Evolutionary conservation across 495 filamentous ascomycete species (phyloP).

Genomic region (Hypoxylon fuscum): DNA sequence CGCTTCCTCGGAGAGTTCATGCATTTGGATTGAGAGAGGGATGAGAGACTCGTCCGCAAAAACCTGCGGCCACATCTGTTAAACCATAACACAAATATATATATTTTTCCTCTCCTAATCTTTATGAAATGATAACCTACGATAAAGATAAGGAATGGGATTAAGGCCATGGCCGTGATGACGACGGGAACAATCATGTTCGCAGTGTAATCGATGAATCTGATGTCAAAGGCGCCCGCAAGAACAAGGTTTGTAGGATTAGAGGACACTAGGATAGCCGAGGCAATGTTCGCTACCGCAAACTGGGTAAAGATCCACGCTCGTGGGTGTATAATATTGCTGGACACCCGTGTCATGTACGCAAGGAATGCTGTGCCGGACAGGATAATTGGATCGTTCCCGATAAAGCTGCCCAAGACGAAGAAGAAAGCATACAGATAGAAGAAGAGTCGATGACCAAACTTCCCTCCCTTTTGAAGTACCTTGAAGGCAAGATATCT

Average conservation of each 20-base stretch:
- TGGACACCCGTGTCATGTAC: slow-evolving; percentile 75
- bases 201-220: slow-evolving; percentile 71
- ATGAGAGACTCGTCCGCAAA: slow-evolving; percentile 69
- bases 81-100: no score
- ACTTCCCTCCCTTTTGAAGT: slow-evolving; percentile 67
- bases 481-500: slow-evolving; percentile 72
- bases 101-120: no score
- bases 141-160: slow-evolving; percentile 70
- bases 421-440: slow-evolving; percentile 77
- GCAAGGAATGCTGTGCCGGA: slow-evolving; percentile 75
- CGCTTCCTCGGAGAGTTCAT: slow-evolving; percentile 66
- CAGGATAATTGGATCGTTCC: slow-evolving; percentile 75
- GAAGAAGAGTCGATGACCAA: slow-evolving; percentile 69
- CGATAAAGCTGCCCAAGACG: slow-evolving; percentile 68
- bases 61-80: no score
- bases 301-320: slow-evolving; percentile 78
- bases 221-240: slow-evolving; percentile 71
- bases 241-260: slow-evolving; percentile 79
- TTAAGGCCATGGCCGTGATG: slow-evolving; percentile 67
- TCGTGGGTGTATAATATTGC: slow-evolving; percentile 70
- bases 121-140: no score
- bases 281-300: slow-evolving; percentile 71
- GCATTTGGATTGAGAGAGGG: slow-evolving; percentile 70
- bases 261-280: slow-evolving; percentile 73
- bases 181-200: slow-evolving; percentile 76